Evolutionary conservation across 768 basidiomycete species (phyloP).

Genomic region (Pholiota molesta): DNA sequence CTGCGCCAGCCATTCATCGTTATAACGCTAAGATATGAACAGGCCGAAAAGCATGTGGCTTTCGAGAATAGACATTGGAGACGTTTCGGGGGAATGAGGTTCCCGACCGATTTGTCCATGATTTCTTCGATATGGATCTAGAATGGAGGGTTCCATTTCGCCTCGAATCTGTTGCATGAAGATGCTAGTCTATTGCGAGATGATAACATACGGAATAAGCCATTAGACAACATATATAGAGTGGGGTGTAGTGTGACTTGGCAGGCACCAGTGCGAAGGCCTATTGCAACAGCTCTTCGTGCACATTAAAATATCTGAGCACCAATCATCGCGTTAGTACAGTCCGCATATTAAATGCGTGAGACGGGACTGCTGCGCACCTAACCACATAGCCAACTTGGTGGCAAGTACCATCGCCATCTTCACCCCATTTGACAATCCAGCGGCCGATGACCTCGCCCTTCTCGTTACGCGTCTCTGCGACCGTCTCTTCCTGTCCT

Average conservation of each 20-base stretch:
- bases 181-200: neutral
- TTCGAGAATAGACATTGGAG: too few relatives aligned
- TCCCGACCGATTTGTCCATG: too few relatives aligned
- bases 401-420: slow-evolving; percentile 64
- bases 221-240: neutral
- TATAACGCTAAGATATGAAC: too few relatives aligned
- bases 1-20: neutral
- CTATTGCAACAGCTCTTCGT: slow-evolving; percentile 31
- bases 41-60: too few relatives aligned
- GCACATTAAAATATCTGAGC: slow-evolving; percentile 33
- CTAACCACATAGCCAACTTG: slow-evolving; percentile 65
- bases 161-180: neutral
- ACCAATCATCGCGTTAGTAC: slow-evolving; percentile 1
- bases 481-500: slow-evolving; percentile 75
- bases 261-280: neutral
- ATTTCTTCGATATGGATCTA: too few relatives aligned
- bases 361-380: slow-evolving; percentile 43
- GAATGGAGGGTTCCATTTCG: neutral
- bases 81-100: too few relatives aligned
- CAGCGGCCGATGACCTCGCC: slow-evolving; percentile 73
- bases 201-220: neutral
- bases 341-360: neutral
- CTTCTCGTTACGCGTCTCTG: slow-evolving; percentile 66
- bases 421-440: slow-evolving; percentile 76
- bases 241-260: neutral